These are phyloP conservation scores for Alternaria sp. DNA, from an alignment of 2,329 filamentous ascomycete genomes.

Conservation along the genomic window DNA sequence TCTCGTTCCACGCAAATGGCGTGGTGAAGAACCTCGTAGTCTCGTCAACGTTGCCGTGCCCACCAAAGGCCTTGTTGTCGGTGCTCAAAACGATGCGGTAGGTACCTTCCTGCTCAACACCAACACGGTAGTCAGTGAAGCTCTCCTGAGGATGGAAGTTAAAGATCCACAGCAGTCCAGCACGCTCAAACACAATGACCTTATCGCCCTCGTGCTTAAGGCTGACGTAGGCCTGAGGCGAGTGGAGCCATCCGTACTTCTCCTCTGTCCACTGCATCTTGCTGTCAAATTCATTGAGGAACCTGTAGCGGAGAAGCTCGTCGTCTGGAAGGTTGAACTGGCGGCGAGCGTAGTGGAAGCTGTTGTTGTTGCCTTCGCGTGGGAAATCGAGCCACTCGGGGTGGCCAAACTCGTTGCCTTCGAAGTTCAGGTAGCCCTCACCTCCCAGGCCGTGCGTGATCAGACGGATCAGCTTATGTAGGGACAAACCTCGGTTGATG, in stretches of 20 bases:
- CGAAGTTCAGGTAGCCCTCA: conserved; percentile 97
- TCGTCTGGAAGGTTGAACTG: conserved; percentile 95
- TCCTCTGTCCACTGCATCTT: conserved; percentile 88
- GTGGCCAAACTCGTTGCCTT: conserved; percentile 98
- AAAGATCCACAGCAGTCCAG: conserved; percentile 89
- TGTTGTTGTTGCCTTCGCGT: conserved; percentile 89
- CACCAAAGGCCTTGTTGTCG: conserved; percentile 80
- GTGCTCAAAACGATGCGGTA: conserved; percentile 87
- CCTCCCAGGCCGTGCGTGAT: conserved; percentile 91
- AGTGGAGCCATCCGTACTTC: conserved; percentile 90
- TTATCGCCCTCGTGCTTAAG: conserved; percentile 95
- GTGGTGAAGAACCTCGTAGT: conserved; percentile 92
- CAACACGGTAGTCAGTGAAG: conserved; percentile 91
- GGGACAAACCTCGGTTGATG: conserved; percentile 87
- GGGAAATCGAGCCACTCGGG: conserved; percentile 99
- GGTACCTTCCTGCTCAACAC: conserved; percentile 82
- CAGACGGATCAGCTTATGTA: conserved; percentile 98
- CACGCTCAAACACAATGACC: conserved; percentile 93
- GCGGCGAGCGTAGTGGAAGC: conserved; percentile 91
- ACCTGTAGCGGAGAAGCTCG: conserved; percentile 82
- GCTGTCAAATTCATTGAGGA: conserved; percentile 91
- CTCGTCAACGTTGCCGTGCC: conserved; percentile 78
- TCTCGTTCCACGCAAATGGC: conserved; percentile 85
- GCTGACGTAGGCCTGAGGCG: conserved; percentile 87
- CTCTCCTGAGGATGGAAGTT: conserved; percentile 90